Conservation (phyloP, 139 green algal species). For the Deuterostichococcus epilithicus region DNA sequence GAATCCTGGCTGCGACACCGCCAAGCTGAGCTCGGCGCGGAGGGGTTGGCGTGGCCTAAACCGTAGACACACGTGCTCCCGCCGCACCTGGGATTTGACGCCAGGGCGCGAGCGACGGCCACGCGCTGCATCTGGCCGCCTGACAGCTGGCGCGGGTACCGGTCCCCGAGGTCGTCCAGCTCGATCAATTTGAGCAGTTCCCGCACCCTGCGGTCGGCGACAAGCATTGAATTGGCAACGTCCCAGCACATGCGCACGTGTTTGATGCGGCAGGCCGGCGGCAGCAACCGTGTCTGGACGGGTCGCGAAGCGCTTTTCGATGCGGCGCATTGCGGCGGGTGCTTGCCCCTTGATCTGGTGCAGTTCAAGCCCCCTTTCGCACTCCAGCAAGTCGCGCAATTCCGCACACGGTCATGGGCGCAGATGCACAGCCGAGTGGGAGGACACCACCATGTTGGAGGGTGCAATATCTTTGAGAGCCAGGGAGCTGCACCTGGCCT, state of each 20-base stretch:
- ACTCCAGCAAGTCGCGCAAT: too few species aligned
- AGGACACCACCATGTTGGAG: background rate
- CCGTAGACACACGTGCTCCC: background rate
- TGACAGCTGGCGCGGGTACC: constrained; percentile 73
- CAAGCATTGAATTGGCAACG: background rate
- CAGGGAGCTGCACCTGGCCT: constrained; percentile 31
- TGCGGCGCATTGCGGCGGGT: too few species aligned
- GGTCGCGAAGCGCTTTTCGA: too few species aligned
- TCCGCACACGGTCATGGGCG: too few species aligned
- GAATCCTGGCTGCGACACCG: too few species aligned
- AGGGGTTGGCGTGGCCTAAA: too few species aligned
- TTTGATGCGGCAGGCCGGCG: background rate
- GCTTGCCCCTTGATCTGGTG: too few species aligned
- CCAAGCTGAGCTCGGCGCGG: too few species aligned
- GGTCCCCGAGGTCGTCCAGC: constrained; percentile 56
- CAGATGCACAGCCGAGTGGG: too few species aligned
- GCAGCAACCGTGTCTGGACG: too few species aligned
- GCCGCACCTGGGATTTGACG: constrained; percentile 46
- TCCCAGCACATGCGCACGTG: background rate
- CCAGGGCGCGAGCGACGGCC: constrained; percentile 51
- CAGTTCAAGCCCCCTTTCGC: too few species aligned
- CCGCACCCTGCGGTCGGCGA: constrained; percentile 38
- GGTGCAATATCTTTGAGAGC: background rate
- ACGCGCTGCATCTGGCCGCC: constrained; percentile 56
- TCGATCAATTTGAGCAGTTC: constrained; percentile 82